Base-by-base conservation (phyloP, 257 asterid species). In the Nicotiana sylvestris region DNA sequence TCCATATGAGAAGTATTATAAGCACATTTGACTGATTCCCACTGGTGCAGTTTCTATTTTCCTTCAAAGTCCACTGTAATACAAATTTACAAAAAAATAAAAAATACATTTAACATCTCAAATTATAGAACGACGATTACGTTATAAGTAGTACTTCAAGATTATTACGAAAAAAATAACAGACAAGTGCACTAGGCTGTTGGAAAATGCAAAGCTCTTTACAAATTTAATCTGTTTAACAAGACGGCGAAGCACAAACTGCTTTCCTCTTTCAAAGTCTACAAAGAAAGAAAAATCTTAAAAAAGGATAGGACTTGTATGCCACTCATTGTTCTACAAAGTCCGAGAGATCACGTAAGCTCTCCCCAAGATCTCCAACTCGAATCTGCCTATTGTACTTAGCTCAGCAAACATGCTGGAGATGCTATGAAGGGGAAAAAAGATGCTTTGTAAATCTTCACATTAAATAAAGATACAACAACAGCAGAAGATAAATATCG, bases 401-500 rank as follows among this genome's bases (percentile, higher is more conserved):
- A 43, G 58, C 25, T 43, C 35, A 70, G 58, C 43, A 43, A 70
- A 21, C 12, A 70, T 30, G 78, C 58, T 70, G 78, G 46, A 69
- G 9, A 70, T 17, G 46, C 58, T 43, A 43, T 0, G 58, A 27
- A 6, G n/a, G 27, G 18, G 6, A 1, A 13, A 13, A 53, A 58
- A 58, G 9, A 18, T 18, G 11, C 18, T 57, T 57, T 58, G 8
- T 7, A 58, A 58, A 58, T 58, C 58, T 58, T 18, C 21, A 58
- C 65, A 58, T 58, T 18, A 58, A 58, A 70, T n/a, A n/a, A 70
- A 43, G 62, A 64, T 29, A 30, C 77, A 81, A 81, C 53, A 81
- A 29, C 29, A 32, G 77, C 56, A 49, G 83, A 66, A 51, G 35
- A 49, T 29, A 39, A 32, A 81, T 18, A 51, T 65, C 17, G 10